These are phyloP conservation scores for Fusarium pseudoanthophilum DNA, from an alignment of 2,329 filamentous ascomycete species.

Conservation along the genomic window DNA sequence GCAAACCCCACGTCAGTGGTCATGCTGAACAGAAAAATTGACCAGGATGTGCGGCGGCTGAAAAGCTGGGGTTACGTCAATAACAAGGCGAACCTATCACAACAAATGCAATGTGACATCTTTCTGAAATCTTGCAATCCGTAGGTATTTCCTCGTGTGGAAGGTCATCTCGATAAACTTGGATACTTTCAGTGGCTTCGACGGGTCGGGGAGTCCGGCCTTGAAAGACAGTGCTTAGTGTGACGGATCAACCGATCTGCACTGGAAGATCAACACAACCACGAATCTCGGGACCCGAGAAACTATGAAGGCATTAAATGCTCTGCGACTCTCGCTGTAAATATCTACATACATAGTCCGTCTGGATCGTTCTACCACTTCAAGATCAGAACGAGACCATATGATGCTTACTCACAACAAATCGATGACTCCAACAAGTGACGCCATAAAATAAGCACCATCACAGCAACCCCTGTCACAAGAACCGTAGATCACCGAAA, in stretches of 20 bases:
- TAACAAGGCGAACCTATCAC: background rate
- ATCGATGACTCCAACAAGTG: constrained; percentile 25
- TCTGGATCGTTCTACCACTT: background rate
- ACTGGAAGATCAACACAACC: background rate
- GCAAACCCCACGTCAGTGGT: background rate
- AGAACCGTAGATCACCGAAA: constrained; percentile 19
- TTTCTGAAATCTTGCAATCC: background rate
- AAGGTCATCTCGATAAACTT: background rate
- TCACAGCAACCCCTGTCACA: constrained; percentile 17
- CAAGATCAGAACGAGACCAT: background rate
- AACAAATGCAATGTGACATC: background rate
- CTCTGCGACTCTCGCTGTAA: background rate
- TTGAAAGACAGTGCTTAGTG: background rate
- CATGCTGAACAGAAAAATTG: background rate
- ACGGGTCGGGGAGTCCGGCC: constrained; percentile 5
- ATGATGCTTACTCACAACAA: background rate
- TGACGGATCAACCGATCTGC: background rate
- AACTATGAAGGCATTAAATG: background rate
- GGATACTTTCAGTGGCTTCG: background rate
- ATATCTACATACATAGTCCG: background rate
- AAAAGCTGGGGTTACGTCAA: background rate
- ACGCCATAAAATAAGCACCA: constrained; percentile 21
- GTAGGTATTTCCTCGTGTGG: background rate
- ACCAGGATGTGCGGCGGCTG: background rate
- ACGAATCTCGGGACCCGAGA: background rate